These are phyloP conservation scores for Cladosporium sphaerospermum DNA, from an alignment of 2,329 filamentous ascomycete genomes.

Conservation along the genomic window DNA sequence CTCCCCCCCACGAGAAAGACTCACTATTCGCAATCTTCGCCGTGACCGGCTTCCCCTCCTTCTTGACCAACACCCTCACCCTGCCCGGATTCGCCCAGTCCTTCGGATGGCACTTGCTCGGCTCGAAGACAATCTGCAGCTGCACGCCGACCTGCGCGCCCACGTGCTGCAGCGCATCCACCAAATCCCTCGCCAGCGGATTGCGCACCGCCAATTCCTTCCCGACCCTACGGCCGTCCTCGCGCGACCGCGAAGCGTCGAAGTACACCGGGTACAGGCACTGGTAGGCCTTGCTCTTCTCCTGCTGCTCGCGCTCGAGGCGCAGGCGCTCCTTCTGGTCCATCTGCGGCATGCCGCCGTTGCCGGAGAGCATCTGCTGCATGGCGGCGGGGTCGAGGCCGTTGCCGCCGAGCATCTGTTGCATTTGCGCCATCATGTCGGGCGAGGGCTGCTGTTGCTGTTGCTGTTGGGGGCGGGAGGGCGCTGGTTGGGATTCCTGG, in stretches of 20 bases:
- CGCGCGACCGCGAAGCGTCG: constrained; percentile 66
- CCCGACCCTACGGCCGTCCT: constrained; percentile 74
- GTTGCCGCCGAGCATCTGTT: constrained; percentile 23
- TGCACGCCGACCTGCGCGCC: constrained; percentile 18
- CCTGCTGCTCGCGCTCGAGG: constrained; percentile 42
- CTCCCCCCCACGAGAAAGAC: constrained; percentile 23
- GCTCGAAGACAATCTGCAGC: constrained; percentile 74
- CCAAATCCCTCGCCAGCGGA: constrained; percentile 83
- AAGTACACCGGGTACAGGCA: constrained; percentile 97
- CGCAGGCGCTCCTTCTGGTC: constrained; percentile 25
- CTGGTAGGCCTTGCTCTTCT: constrained; percentile 67
- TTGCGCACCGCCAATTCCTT: constrained; percentile 67
- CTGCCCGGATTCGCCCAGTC: constrained; percentile 97
- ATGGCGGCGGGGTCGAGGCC: constrained; percentile 16
- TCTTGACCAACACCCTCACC: constrained; percentile 70
- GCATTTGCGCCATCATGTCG: constrained; percentile 18
- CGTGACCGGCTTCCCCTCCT: constrained; percentile 47
- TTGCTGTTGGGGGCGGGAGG: constrained; percentile 16
- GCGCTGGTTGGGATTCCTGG: constrained; percentile 18
- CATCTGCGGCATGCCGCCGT: constrained; percentile 25
- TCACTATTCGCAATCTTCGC: constrained; percentile 57
- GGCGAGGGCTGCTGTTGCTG: neutral
- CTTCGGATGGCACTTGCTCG: constrained; percentile 86
- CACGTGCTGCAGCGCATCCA: constrained; percentile 71
- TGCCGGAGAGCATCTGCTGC: constrained; percentile 20